Base-by-base conservation (phyloP, 768 basidiomycete genomes). In the Crucibulum laeve region DNA sequence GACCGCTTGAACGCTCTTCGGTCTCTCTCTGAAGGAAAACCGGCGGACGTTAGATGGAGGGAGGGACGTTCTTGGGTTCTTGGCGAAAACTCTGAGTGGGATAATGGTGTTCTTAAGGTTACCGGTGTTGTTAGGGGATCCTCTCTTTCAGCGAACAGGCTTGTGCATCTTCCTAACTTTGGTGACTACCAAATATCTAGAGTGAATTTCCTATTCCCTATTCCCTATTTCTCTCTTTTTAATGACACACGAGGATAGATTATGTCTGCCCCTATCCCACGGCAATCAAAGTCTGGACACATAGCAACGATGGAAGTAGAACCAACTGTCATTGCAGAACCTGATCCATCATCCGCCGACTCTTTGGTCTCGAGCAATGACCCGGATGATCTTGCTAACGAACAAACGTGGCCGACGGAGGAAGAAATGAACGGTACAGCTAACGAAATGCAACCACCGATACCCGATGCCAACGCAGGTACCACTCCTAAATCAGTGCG, bases 371-470 rank as follows among this genome's bases (percentile, higher is more conserved):
- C 91, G 1, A 84, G 77, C 39, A 93, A 95, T 59, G 82, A 88
- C 18, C 89, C 87, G 3, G 93, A 97, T 54, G 84, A 90, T 44
- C 75, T 96, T 63, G 80, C 76, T 25, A 96, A 95, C 58, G 95
- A 99, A 55, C 95, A 99, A 62, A 99, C 95, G 0, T 97, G 95
- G 94, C 95, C 95, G 1, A 95, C 92, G 0, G 92, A 97, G 60
- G 95, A 97, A 56, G 95, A 97, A 60, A 90, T 97, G 84, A 69
- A 68, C 17, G 75, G 64, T 4, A 65, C 40, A 0, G 47, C 50
- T 3, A 60, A 49, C 3, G 51, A 57, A 22, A 42, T 46, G n/a
- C 60, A 68, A 32, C 53, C 59, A 13, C 55, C 60, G 3, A 57
- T 88, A 13, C 82, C 87, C 2, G 84, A 86, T 49, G 88, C 88